Evolutionary conservation across 2,329 filamentous ascomycete species (phyloP).

Genomic region (Claviceps sp.): DNA sequence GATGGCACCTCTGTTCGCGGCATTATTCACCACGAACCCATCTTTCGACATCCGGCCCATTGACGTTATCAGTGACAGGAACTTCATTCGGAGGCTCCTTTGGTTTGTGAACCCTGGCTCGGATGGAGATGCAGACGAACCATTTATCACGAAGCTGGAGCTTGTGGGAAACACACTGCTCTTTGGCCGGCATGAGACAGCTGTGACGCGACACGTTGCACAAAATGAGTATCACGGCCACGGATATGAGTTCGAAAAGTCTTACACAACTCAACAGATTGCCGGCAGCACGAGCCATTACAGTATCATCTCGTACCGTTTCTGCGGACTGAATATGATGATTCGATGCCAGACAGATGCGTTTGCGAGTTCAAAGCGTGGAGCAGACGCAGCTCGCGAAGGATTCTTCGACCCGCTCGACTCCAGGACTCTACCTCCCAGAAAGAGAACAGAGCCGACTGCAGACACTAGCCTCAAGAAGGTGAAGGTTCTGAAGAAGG

Average conservation of each 20-base stretch:
- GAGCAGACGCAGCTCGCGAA: no score
- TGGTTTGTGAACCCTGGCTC: constrained; percentile 23
- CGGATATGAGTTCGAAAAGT: constrained; percentile 32
- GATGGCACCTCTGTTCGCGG: constrained; percentile 32
- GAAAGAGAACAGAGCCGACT: no score
- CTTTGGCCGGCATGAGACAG: constrained; percentile 21
- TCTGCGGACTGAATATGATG: no score
- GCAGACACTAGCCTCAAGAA: no score
- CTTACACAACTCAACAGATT: constrained; percentile 23
- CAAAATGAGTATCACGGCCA: constrained; percentile 26
- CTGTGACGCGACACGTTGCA: constrained; percentile 15
- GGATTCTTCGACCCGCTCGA: no score
- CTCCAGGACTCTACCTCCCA: no score
- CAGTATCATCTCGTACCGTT: no score
- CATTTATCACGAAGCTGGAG: constrained; percentile 30
- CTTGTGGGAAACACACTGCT: constrained; percentile 22
- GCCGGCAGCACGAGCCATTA: constrained; percentile 21
- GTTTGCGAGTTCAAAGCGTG: no score
- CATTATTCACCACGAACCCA: constrained; percentile 24
- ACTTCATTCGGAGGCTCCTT: constrained; percentile 35
- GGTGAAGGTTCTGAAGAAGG: no score
- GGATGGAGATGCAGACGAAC: constrained; percentile 12
- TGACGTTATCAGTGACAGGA: constrained; percentile 32
- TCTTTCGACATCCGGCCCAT: constrained; percentile 23
- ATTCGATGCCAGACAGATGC: no score